Evolutionary conservation across 2,329 filamentous ascomycete species (phyloP).

Genomic region (Aspergillus fumigatiaffinis): DNA sequence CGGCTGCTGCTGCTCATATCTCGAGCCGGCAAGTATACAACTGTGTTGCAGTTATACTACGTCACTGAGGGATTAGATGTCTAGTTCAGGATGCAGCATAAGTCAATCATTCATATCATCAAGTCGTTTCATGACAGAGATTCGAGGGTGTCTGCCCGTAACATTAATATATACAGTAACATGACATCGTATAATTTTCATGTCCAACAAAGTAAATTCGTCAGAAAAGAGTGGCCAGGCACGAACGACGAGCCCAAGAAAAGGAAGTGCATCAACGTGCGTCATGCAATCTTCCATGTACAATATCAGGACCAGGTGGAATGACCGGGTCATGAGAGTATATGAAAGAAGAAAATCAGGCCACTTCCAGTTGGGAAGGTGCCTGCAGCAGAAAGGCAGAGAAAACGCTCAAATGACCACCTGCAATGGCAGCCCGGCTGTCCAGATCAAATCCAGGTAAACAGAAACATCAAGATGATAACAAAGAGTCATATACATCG

Average conservation of each 20-base stretch:
- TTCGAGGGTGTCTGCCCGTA: neutral
- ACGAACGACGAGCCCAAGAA: neutral
- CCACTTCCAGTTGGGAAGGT: neutral
- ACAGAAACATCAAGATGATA: conserved; percentile 1
- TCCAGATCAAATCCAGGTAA: conserved; percentile 7
- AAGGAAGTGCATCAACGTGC: neutral
- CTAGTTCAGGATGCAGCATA: neutral
- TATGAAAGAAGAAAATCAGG: conserved; percentile 5
- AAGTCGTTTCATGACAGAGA: neutral
- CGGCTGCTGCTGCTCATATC: neutral
- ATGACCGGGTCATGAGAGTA: neutral
- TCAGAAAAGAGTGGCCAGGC: neutral
- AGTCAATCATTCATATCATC: neutral
- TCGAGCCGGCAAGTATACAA: neutral
- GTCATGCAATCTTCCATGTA: neutral
- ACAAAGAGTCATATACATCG: conserved; percentile 21
- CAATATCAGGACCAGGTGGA: neutral
- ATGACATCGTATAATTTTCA: neutral
- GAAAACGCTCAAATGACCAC: conserved; percentile 10
- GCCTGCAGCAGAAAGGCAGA: neutral
- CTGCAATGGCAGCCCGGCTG: conserved; percentile 10
- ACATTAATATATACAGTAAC: neutral
- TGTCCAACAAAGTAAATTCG: neutral
- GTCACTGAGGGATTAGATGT: neutral
- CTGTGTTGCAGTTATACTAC: too few species aligned